These are phyloP conservation scores for Xenoacremonium recifei DNA, from an alignment of 2,329 filamentous ascomycete species.

Conservation along the genomic window DNA sequence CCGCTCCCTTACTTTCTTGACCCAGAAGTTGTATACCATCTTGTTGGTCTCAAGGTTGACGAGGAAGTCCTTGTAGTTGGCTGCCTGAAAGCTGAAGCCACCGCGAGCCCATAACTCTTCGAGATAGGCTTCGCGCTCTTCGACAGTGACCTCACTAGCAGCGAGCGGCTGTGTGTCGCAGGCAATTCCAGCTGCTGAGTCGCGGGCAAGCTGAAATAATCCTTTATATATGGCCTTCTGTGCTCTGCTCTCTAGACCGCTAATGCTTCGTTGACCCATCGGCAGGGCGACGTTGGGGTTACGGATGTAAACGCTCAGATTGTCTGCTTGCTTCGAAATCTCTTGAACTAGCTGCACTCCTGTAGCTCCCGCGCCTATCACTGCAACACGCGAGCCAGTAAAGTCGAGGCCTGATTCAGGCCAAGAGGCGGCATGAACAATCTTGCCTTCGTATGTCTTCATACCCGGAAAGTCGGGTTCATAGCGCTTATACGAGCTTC, in stretches of 20 bases:
- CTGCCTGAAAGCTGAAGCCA: slow-evolving; percentile 3
- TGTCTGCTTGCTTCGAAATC: slow-evolving; percentile 49
- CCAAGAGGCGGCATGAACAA: slow-evolving; percentile 3
- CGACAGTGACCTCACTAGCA: slow-evolving; percentile 4
- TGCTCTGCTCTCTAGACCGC: slow-evolving; percentile 36
- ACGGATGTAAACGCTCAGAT: slow-evolving; percentile 62
- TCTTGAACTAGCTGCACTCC: slow-evolving; percentile 65
- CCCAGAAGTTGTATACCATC: slow-evolving; percentile 7
- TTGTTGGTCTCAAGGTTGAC: slow-evolving; percentile 6
- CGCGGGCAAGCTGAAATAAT: slow-evolving; percentile 52
- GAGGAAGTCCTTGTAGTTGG: slow-evolving; percentile 9
- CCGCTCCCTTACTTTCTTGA: slow-evolving; percentile 6
- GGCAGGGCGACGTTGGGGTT: slow-evolving; percentile 66
- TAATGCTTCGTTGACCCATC: slow-evolving; percentile 51
- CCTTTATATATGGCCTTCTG: slow-evolving; percentile 44
- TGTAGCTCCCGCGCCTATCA: slow-evolving; percentile 64
- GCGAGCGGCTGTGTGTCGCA: slow-evolving; percentile 1
- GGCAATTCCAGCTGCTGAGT: slow-evolving; percentile 6
- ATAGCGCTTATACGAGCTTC: slow-evolving; percentile 39
- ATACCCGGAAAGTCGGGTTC: slow-evolving; percentile 33
- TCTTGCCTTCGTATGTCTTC: slow-evolving; percentile 5
- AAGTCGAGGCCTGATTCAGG: too few species aligned
- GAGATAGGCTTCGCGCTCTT: slow-evolving; percentile 4
- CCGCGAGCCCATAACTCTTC: slow-evolving; percentile 8
- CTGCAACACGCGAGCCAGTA: slow-evolving; percentile 56